These are phyloP conservation scores for Phytophthora meadii DNA, from an alignment of 352 stramenopile genomes.

Conservation along the genomic window DNA sequence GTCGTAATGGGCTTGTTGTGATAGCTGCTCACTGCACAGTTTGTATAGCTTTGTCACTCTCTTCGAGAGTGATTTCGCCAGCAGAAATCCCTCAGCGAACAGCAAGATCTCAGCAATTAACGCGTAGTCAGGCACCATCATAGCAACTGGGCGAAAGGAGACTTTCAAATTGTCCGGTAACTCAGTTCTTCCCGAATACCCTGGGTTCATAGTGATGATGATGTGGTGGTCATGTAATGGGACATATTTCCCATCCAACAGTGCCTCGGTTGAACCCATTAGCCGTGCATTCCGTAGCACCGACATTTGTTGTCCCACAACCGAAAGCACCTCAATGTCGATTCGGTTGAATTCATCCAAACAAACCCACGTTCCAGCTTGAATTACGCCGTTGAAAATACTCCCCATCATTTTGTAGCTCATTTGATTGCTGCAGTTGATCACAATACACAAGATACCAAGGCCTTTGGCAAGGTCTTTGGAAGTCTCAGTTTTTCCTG, in stretches of 20 bases:
- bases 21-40: slow-evolving; percentile 87
- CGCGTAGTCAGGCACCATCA: slow-evolving; percentile 91
- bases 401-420: slow-evolving; percentile 91
- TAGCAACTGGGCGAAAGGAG: slow-evolving; percentile 85
- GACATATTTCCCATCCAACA: slow-evolving; percentile 67
- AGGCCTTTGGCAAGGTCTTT: slow-evolving; percentile 94
- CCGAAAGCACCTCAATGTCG: slow-evolving; percentile 87
- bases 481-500: slow-evolving; percentile 95
- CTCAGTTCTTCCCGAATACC: slow-evolving; percentile 80
- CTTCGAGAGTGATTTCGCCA: slow-evolving; percentile 62
- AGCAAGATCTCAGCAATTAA: slow-evolving; percentile 88
- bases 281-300: slow-evolving; percentile 64
- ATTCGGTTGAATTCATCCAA: slow-evolving; percentile 93
- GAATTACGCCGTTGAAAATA: slow-evolving; percentile 84
- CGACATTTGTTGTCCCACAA: slow-evolving; percentile 89
- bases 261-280: slow-evolving; percentile 37
- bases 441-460: slow-evolving; percentile 94
- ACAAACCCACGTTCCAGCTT: slow-evolving; percentile 84
- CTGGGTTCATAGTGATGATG: slow-evolving; percentile 92
- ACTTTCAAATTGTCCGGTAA: slow-evolving; percentile 88
- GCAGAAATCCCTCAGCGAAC: slow-evolving; percentile 82
- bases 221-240: slow-evolving; percentile 74
- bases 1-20: slow-evolving; percentile 86
- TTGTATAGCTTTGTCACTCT: slow-evolving; percentile 87
- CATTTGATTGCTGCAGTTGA: slow-evolving; percentile 97